phyloP scores from a whole-genome alignment of 192 early-diverging fungal species.

The Coemansia sp. region DNA sequence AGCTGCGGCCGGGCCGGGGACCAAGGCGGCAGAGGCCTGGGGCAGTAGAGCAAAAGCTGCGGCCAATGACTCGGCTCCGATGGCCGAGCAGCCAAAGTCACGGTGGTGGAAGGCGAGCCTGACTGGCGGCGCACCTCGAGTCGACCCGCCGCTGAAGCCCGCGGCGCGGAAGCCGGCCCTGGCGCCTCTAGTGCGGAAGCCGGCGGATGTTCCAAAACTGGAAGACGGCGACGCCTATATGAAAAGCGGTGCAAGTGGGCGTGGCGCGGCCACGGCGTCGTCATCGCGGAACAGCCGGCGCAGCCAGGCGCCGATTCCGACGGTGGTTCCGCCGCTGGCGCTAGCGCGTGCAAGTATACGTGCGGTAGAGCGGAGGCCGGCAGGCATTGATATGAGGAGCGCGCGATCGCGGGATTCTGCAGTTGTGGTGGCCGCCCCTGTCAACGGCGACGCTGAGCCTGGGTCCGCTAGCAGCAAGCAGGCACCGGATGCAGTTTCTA shows the following conservation, averaged over 20 bases:
- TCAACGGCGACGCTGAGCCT: too few species aligned
- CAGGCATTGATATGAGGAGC: neutral
- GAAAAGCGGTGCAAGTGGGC: constrained; percentile 6
- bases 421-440: neutral
- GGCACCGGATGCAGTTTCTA: too few species aligned
- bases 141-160: neutral
- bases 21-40: constrained; percentile 13
- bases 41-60: constrained; percentile 8
- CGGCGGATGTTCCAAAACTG: neutral
- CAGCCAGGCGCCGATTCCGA: constrained; percentile 29
- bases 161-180: neutral
- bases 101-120: constrained; percentile 49
- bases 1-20: neutral
- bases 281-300: too few species aligned
- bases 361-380: neutral
- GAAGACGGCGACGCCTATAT: constrained; percentile 1
- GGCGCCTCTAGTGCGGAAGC: neutral
- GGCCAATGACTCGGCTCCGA: neutral
- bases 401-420: constrained; percentile 2
- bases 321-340: constrained; percentile 38
- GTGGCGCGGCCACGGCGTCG: too few species aligned
- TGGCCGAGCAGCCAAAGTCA: constrained; percentile 13
- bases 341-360: constrained; percentile 18
- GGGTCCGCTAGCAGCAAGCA: too few species aligned
- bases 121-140: constrained; percentile 6